Percentiles rank a stretch among this genome's conserved stretches.
Evolutionary conservation across 1,284 basidiomycete species (phyloP).

Genomic region (Irpex sp.): DNA sequence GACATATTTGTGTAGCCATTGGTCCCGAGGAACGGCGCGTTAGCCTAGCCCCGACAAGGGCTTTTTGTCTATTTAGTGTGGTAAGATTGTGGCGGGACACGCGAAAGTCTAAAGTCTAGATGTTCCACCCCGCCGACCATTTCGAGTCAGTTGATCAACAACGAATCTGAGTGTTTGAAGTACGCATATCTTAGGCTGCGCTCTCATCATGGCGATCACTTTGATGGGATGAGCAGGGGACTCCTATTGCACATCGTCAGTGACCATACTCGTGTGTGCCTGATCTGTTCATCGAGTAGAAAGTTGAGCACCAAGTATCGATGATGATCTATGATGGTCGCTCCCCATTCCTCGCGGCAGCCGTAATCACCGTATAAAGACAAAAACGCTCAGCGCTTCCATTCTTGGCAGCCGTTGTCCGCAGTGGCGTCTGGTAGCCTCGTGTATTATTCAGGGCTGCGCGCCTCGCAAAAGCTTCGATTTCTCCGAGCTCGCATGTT

Average conservation of each 20-base stretch:
- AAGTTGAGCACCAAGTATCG: no score
- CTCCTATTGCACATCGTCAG: no score
- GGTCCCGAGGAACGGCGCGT: not conserved
- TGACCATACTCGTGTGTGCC: no score
- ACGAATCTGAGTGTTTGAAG: not conserved
- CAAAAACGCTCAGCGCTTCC: not conserved
- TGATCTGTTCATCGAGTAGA: no score
- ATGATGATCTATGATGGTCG: no score
- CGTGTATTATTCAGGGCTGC: not conserved
- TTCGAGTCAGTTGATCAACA: not conserved
- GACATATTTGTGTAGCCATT: not conserved
- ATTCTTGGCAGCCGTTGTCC: not conserved
- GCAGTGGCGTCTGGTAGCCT: not conserved
- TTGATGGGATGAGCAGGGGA: no score
- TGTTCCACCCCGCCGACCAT: not conserved
- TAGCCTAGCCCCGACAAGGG: not conserved
- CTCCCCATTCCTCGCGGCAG: no score
- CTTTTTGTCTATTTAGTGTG: not conserved
- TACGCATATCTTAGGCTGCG: no score
- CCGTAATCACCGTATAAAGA: no score
- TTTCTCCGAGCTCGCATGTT: no score
- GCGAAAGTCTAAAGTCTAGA: not conserved
- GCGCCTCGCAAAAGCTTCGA: no score
- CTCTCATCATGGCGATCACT: no score
- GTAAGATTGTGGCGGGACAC: not conserved